A percentile compares a stretch with the other conserved stretches of the same genome.
Evolutionary conservation across 176 grass and related monocot genomes (phyloP).

Genomic region (Lolium rigidum): DNA sequence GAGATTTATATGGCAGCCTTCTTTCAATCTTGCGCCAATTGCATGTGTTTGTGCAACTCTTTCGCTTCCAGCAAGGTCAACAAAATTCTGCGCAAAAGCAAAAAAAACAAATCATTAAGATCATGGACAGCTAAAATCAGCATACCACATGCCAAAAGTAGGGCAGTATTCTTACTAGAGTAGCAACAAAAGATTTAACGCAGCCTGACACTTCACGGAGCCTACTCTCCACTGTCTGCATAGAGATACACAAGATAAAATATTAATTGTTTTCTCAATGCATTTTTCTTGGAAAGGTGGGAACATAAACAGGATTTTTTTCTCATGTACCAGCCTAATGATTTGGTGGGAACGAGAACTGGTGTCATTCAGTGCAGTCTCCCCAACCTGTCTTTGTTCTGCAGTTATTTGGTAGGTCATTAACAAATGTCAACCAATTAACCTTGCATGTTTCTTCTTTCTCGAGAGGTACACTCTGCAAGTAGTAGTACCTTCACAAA

Average conservation of each 20-base stretch:
- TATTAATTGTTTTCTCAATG: conserved; percentile 30
- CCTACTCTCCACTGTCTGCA: conserved; percentile 78
- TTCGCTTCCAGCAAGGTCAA: conserved; percentile 98
- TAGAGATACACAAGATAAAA: conserved; percentile 35
- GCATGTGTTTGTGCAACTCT: conserved; percentile 89
- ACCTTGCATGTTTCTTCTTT: not conserved
- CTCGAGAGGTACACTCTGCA: not conserved
- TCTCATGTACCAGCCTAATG: conserved; percentile 82
- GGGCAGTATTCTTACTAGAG: conserved; percentile 60
- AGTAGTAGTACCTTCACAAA: conserved; percentile 17
- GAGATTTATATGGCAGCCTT: conserved; percentile 94
- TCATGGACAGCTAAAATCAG: conserved; percentile 43
- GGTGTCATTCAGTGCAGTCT: conserved; percentile 82
- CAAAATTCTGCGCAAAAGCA: conserved; percentile 79
- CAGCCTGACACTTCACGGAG: conserved; percentile 82
- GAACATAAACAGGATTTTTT: conserved; percentile 11
- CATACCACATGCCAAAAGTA: conserved; percentile 11
- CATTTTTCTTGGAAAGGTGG: conserved; percentile 26
- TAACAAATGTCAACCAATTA: conserved; percentile 22
- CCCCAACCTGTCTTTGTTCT: conserved; percentile 95
- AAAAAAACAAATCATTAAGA: conserved; percentile 29
- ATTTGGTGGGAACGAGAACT: conserved; percentile 94
- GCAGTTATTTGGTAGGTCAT: conserved; percentile 26
- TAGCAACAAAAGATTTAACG: conserved; percentile 94
- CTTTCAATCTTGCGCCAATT: conserved; percentile 87